Conservation (phyloP, 139 green algal genomes). For the Micromonas commoda region DNA sequence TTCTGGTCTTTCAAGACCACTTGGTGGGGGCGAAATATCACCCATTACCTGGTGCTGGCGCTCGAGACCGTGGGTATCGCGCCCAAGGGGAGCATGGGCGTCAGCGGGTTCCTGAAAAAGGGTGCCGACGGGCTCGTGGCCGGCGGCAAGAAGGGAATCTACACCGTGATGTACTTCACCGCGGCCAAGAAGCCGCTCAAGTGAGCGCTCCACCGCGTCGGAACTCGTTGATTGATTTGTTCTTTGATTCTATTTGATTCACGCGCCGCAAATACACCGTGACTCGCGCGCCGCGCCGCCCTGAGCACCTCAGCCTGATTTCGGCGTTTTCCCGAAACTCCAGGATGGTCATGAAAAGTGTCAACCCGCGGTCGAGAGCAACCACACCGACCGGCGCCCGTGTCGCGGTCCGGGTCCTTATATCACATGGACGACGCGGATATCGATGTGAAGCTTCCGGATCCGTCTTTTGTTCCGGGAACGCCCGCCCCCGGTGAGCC, state of each 20-base stretch:
- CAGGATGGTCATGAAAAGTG: no score
- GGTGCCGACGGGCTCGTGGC: slow-evolving; percentile 53
- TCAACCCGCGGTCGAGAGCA: no score
- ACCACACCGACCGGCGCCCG: no score
- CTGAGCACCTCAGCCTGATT: no score
- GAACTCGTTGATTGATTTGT: background rate
- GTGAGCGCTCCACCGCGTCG: background rate
- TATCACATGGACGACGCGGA: no score
- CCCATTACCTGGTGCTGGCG: slow-evolving; percentile 43
- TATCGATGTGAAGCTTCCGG: no score
- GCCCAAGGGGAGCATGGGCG: slow-evolving; percentile 48
- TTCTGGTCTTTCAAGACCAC: slow-evolving; percentile 53
- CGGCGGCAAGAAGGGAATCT: slow-evolving; percentile 51
- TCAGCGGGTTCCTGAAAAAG: slow-evolving; percentile 54
- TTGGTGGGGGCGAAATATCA: slow-evolving; percentile 45
- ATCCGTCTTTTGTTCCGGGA: no score
- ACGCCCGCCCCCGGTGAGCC: no score
- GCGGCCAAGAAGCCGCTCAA: slow-evolving; percentile 43
- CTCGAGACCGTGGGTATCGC: slow-evolving; percentile 53
- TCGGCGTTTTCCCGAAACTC: no score
- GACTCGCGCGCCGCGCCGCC: no score
- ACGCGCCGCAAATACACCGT: no score
- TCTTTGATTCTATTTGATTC: background rate
- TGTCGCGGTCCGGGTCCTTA: no score
- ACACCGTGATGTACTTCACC: slow-evolving; percentile 55